Percentiles rank a stretch among this genome's conserved stretches.
These are phyloP conservation scores for Botrytis hyacinthi DNA, from an alignment of 2,329 filamentous ascomycete genomes.

Conservation along the genomic window DNA sequence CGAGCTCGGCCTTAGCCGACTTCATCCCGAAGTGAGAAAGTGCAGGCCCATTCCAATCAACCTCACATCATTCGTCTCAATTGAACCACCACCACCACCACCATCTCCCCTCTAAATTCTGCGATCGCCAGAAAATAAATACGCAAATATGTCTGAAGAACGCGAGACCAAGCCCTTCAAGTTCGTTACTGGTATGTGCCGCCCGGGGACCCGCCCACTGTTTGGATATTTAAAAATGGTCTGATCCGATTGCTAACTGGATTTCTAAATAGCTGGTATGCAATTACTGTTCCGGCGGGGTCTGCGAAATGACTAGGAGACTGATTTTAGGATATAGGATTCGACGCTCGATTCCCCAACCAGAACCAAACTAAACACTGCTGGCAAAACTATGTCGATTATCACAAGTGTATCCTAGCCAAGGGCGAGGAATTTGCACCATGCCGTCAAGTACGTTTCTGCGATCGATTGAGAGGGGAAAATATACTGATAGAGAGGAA, in stretches of 20 bases:
- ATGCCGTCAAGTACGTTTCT: conserved; percentile 80
- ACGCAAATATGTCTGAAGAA: conserved; percentile 85
- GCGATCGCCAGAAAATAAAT: conserved; percentile 37
- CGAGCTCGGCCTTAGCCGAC: conserved; percentile 39
- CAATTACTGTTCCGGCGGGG: conserved; percentile 28
- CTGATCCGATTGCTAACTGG: conserved; percentile 43
- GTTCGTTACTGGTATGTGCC: conserved; percentile 90
- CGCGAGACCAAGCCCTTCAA: conserved; percentile 99
- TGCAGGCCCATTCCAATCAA: conserved; percentile 30
- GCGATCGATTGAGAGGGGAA: conserved; percentile 46
- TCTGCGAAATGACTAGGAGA: conserved; percentile 1
- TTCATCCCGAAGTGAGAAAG: conserved; percentile 23
- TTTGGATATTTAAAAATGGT: conserved; percentile 32
- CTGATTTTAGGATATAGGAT: conserved; percentile 59
- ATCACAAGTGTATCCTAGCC: conserved; percentile 98
- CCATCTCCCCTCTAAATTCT: conserved; percentile 35
- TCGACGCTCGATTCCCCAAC: conserved; percentile 99
- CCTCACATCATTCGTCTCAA: conserved; percentile 35
- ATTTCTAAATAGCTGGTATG: conserved; percentile 47
- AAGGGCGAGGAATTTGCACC: conserved; percentile 98
- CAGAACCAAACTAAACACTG: conserved; percentile 99
- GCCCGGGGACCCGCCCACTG: conserved; percentile 21
- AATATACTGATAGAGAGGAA: conserved; percentile 31
- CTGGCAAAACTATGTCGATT: conserved; percentile 99
- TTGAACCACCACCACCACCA: conserved; percentile 38